A percentile compares a stretch with the other conserved stretches of the same genome.
Conservation (phyloP, 2,329 filamentous ascomycete genomes). For the Paracorniculantispora psalliotae region DNA sequence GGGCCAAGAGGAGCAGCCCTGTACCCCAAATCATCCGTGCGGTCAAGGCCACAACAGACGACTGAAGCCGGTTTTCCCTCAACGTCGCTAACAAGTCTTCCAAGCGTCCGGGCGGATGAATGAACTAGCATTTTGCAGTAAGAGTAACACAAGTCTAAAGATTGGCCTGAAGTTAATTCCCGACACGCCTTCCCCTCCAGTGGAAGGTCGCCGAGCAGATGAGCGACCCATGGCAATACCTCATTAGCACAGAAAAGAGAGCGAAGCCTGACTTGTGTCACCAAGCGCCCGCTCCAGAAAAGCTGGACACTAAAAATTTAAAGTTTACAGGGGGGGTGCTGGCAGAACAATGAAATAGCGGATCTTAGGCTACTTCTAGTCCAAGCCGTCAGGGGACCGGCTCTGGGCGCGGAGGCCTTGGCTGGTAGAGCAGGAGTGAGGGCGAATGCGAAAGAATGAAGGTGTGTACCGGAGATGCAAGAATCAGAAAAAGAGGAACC, state of each 20-base stretch:
- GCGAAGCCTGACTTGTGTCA: neutral
- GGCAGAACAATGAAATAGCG: neutral
- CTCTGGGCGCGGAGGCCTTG: neutral
- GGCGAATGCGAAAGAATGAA: neutral
- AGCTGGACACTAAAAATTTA: neutral
- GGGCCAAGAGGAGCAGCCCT: neutral
- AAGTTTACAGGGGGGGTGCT: neutral
- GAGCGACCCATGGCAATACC: neutral
- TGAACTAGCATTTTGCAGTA: too few species aligned
- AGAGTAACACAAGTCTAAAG: too few species aligned
- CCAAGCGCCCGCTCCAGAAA: neutral
- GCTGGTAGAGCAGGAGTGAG: too few species aligned
- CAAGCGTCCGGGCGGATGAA: too few species aligned
- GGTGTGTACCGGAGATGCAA: neutral
- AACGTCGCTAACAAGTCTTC: neutral
- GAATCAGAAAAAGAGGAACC: neutral
- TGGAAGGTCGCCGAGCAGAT: neutral
- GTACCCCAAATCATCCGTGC: slow-evolving; percentile 11
- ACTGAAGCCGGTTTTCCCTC: neutral
- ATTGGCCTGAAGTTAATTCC: too few species aligned
- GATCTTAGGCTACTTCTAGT: neutral
- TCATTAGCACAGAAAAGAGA: neutral
- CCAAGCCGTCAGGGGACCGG: neutral
- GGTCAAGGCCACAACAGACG: slow-evolving; percentile 6
- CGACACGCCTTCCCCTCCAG: too few species aligned